These are phyloP conservation scores for Pseudopyricularia javanii DNA, from an alignment of 2,329 filamentous ascomycete genomes.

Conservation along the genomic window DNA sequence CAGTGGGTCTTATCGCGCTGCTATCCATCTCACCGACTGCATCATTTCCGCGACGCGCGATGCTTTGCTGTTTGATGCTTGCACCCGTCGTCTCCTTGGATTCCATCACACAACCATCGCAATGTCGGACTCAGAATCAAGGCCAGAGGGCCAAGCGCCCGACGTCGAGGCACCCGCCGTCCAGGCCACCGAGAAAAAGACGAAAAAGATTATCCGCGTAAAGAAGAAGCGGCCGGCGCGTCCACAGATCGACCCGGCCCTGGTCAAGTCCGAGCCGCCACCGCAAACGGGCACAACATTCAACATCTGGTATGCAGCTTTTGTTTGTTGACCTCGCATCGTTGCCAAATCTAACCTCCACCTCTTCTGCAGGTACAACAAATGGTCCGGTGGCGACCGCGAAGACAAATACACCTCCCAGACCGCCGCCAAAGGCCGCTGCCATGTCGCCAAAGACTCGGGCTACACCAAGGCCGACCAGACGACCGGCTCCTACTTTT, in stretches of 20 bases:
- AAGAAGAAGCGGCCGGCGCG: slow-evolving; percentile 84
- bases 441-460: slow-evolving; percentile 69
- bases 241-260: slow-evolving; percentile 77
- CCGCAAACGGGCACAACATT: slow-evolving; percentile 91
- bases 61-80: too few relatives aligned
- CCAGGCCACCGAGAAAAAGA: slow-evolving; percentile 37
- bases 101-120: too few relatives aligned
- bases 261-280: slow-evolving; percentile 71
- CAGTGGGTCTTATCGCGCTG: neutral
- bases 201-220: slow-evolving; percentile 75
- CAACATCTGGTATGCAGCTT: slow-evolving; percentile 71
- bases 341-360: neutral
- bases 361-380: slow-evolving; percentile 97
- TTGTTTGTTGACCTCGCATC: neutral
- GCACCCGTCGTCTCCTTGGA: neutral
- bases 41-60: neutral
- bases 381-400: slow-evolving; percentile 90
- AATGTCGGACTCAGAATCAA: too few relatives aligned
- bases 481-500: slow-evolving; percentile 76
- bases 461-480: slow-evolving; percentile 71
- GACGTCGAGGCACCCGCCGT: neutral
- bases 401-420: slow-evolving; percentile 85
- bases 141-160: neutral
- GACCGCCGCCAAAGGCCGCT: slow-evolving; percentile 70
- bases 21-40: neutral